Evolutionary conservation across 495 filamentous ascomycete genomes (phyloP), one percentile per base, ranked within the genome.

Genomic region (Aspergillus ellipticus): DNA sequence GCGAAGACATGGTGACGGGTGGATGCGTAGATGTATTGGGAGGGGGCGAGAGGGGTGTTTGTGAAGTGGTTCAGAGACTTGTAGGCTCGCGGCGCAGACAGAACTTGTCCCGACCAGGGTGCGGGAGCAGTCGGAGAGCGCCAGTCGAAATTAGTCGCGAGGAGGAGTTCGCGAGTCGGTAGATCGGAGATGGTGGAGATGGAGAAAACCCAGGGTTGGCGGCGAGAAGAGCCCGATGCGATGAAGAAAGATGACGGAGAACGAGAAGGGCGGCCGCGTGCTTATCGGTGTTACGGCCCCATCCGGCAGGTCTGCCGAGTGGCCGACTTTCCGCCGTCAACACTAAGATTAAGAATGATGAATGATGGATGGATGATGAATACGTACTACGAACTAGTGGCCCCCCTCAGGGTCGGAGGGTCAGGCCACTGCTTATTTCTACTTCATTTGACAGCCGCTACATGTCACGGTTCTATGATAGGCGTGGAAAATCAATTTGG

Each of bases 1-100:
- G 74, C 50, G 74, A 76, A 28, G 76, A 77, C 76, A 79, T 78
- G 45, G 64, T 67, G 59, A 37, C 31, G 21, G 24, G 4, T 53
- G 29, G 24, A 7, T 28, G 24, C 7, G 24, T 28, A 28, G 24
- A 28, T 37, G 6, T 41, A 35, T 17, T 24, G 20, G 6, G 9
- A n/a, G 9, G 49, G 8, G 1, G 10, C n/a, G 20, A 41, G 49
- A n/a, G 7, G 49, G 31, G 16, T 3, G 20, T 10, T 13, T 9
- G 29, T 21, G 10, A 10, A 1, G 50, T 26, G 35, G 35, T 7
- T 28, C 21, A 24, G 50, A 39, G 8, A 39, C 9, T n/a, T 13
- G 35, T n/a, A 4, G 35, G 35, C 35, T 39, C 35, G 3, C 35
- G 49, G 20, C 13, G 31, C 22, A 26, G 26, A 9, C 16, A 39